A percentile compares a stretch with the other conserved stretches of the same genome.
Evolutionary conservation across 2,329 filamentous ascomycete species (phyloP).

Genomic region (Drechmeria coniospora): DNA sequence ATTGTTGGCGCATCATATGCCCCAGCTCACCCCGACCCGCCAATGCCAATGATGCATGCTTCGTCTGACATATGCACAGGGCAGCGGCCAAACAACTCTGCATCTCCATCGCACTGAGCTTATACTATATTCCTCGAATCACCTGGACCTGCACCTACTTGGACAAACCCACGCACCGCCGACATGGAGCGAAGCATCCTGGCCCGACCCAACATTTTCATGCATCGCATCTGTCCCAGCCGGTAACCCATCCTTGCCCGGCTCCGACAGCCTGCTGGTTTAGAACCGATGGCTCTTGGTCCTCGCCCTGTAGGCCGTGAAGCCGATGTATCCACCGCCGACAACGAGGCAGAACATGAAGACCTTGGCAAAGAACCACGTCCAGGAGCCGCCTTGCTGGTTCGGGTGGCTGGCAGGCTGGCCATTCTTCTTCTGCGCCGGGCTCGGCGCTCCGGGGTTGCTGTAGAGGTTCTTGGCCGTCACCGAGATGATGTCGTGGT

Average conservation of each 20-base stretch:
- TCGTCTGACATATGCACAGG: too few relatives aligned
- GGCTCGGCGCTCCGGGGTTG: conserved; percentile 22
- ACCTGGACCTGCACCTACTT: too few relatives aligned
- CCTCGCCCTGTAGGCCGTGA: conserved; percentile 63
- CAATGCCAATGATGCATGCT: too few relatives aligned
- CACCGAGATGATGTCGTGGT: conserved; percentile 89
- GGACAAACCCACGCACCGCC: too few relatives aligned
- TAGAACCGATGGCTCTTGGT: conserved; percentile 44
- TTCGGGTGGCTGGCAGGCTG: conserved; percentile 15
- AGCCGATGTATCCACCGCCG: conserved; percentile 71
- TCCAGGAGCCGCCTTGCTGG: conserved; percentile 37
- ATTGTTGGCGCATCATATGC: too few relatives aligned
- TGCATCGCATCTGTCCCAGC: neutral
- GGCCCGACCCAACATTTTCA: too few relatives aligned
- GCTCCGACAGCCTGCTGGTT: conserved; percentile 1
- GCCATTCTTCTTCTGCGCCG: conserved; percentile 22
- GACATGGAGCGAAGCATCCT: too few relatives aligned
- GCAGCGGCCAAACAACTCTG: too few relatives aligned
- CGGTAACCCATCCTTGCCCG: neutral
- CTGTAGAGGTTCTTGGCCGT: conserved; percentile 80
- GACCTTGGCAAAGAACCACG: conserved; percentile 62
- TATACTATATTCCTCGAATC: too few relatives aligned
- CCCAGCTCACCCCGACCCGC: too few relatives aligned
- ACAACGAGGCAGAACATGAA: conserved; percentile 56
- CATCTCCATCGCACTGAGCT: too few relatives aligned